Evolutionary conservation across 1,284 basidiomycete genomes (phyloP), one percentile per base, ranked within the genome.

Genomic region (Omphalotus olearius): DNA sequence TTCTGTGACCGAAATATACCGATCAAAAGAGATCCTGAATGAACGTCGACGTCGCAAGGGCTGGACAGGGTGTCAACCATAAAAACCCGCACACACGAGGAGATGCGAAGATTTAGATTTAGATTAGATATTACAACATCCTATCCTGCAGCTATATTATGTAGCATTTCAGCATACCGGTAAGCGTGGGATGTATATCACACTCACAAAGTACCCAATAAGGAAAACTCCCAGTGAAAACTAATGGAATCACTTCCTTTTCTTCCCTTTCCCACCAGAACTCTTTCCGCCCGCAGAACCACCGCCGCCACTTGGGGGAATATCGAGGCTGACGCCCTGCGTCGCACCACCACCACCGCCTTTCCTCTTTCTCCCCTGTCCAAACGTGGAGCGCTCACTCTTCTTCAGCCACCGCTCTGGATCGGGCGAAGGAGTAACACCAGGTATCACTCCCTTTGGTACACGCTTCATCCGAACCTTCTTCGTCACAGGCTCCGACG

Each of bases 361-460:
- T 59, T 78, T 80, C 60, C 71, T 74, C 64, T 67, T 70, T 61
- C 62, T 73, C 51, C 66, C 72, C 54, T 71, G 67, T 42, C 64
- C 70, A 63, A 76, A 80, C 33, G 69, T 78, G 39, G 83, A 76
- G 56, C 88, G 72, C 64, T 88, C 87, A 52, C 78, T 86, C 43
- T 58, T 73, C 65, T 45, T 91, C 53, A 91, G 66, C 86, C 88
- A 90, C 55, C 89, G 72, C 64, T 91, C 88, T 18, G 88, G 87
- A 68, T 90, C 85, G 16, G 87, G 86, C 30, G 79, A 73, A 17
- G 87, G 86, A 4, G 87, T 88, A 10, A 88, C 82, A 16, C 88
- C 88, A 20, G 81, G 85, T 13, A 82, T 67, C 16, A 90, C 83
- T 25, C 85, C 83, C 50, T 78, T 73, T 13, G 88, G 88, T 17